Conservation (phyloP, 768 basidiomycete genomes). For the Trametes cubensis region DNA sequence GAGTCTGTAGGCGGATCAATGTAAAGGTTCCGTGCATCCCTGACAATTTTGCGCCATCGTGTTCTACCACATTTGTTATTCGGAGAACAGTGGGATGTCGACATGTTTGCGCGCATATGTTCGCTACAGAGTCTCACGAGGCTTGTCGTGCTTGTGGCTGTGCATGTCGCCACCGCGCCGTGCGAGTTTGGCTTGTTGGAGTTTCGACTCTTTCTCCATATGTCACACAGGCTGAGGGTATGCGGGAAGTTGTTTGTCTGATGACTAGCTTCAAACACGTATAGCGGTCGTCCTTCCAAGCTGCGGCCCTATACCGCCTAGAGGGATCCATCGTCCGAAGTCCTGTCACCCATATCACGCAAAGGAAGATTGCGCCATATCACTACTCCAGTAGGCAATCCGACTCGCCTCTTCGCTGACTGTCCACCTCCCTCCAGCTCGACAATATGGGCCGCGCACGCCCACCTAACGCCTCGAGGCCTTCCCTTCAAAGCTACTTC, state of each 20-base stretch:
- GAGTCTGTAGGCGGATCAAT: slow-evolving; percentile 45
- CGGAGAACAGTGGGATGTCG: background rate
- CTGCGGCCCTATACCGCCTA: background rate
- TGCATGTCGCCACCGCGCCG: background rate
- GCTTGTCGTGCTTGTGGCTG: background rate
- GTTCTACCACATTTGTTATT: background rate
- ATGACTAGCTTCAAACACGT: too few relatives aligned
- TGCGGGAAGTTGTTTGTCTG: too few relatives aligned
- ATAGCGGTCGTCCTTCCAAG: too few relatives aligned
- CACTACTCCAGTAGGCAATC: slow-evolving; percentile 21
- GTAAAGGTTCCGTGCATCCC: slow-evolving; percentile 10
- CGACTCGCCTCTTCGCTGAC: background rate
- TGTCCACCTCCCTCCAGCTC: slow-evolving; percentile 1
- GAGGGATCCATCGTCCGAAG: background rate
- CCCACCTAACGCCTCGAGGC: background rate
- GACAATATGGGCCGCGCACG: background rate
- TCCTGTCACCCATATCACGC: background rate
- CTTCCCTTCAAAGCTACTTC: background rate
- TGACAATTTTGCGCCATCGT: background rate
- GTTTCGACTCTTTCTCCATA: too few relatives aligned
- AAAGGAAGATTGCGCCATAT: slow-evolving; percentile 30
- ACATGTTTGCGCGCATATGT: too few relatives aligned
- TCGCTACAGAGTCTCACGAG: background rate
- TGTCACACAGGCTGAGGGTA: too few relatives aligned
- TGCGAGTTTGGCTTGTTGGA: too few relatives aligned